Evolutionary conservation across 208 protist genomes (phyloP).

Genomic region (Trypanosoma boissoni): DNA sequence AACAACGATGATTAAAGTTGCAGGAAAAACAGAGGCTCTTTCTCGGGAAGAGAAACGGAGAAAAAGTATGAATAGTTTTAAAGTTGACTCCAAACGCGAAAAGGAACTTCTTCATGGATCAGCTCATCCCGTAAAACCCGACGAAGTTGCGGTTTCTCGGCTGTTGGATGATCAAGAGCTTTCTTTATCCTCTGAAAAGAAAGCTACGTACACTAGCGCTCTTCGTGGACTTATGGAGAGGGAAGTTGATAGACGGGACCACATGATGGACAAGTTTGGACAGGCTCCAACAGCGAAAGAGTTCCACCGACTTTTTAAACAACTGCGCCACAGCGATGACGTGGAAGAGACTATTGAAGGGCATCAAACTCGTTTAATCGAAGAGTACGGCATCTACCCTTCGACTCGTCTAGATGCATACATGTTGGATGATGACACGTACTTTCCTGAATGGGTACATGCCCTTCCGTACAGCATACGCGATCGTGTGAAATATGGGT

Average conservation of each 20-base stretch:
- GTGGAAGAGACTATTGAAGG: conserved; percentile 53
- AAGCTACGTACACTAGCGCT: no score
- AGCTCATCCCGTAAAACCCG: conserved; percentile 23
- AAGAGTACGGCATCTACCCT: conserved; percentile 80
- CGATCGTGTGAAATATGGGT: conserved; percentile 88
- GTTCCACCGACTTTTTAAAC: conserved; percentile 62
- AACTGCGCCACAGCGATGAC: conserved; percentile 47
- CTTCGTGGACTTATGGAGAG: conserved; percentile 54
- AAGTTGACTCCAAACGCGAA: conserved; percentile 35
- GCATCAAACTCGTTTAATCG: conserved; percentile 64
- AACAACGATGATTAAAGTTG: conserved; percentile 52
- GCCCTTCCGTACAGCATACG: conserved; percentile 81
- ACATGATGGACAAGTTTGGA: conserved; percentile 75
- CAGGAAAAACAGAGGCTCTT: conserved; percentile 39
- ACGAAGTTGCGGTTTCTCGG: conserved; percentile 33
- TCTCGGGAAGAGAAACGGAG: conserved; percentile 36
- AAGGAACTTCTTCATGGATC: conserved; percentile 35
- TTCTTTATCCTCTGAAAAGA: conserved; percentile 23
- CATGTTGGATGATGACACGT: conserved; percentile 84
- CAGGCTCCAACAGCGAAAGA: conserved; percentile 67
- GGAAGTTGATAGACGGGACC: conserved; percentile 66
- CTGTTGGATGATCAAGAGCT: conserved; percentile 37
- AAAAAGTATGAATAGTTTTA: conserved; percentile 28
- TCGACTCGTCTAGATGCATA: conserved; percentile 76
- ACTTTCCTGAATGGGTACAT: conserved; percentile 84